A percentile compares a stretch with the other conserved stretches of the same genome.
Conservation (phyloP, 192 early-diverging fungal species). For the Gigaspora rosea region DNA sequence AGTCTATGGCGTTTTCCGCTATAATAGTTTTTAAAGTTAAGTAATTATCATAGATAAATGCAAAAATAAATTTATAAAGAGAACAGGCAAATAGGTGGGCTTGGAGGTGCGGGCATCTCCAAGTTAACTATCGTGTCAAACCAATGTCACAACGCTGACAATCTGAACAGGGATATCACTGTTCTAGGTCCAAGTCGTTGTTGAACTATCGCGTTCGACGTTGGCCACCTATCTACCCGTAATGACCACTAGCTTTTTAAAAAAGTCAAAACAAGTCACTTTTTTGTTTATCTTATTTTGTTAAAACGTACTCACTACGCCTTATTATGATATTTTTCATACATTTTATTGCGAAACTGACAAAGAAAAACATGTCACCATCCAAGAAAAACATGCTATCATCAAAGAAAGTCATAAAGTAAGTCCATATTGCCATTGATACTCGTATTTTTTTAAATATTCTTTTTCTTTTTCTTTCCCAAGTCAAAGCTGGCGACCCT, state of each 20-base stretch:
- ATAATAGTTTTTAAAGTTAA: slow-evolving; percentile 7
- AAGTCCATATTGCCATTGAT: background rate
- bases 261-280: background rate
- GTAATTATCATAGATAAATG: background rate
- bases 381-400: background rate
- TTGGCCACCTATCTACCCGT: background rate
- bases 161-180: slow-evolving; percentile 18
- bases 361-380: background rate
- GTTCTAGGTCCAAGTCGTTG: background rate
- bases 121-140: slow-evolving; percentile 22
- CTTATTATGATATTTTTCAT: background rate
- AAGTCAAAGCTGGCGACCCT: background rate
- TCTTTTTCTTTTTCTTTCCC: slow-evolving; percentile 5
- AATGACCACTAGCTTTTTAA: background rate
- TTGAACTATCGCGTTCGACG: slow-evolving; percentile 15
- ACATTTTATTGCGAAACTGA: background rate
- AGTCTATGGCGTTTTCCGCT: background rate
- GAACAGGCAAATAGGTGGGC: slow-evolving; percentile 9
- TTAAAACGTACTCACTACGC: background rate
- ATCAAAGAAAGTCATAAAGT: background rate
- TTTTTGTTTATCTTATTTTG: background rate
- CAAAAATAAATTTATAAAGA: background rate
- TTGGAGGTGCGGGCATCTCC: background rate
- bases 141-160: background rate
- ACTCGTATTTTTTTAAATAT: background rate